Evolutionary conservation across 306 rosid genomes (phyloP).

Genomic region (Prunus padus): DNA sequence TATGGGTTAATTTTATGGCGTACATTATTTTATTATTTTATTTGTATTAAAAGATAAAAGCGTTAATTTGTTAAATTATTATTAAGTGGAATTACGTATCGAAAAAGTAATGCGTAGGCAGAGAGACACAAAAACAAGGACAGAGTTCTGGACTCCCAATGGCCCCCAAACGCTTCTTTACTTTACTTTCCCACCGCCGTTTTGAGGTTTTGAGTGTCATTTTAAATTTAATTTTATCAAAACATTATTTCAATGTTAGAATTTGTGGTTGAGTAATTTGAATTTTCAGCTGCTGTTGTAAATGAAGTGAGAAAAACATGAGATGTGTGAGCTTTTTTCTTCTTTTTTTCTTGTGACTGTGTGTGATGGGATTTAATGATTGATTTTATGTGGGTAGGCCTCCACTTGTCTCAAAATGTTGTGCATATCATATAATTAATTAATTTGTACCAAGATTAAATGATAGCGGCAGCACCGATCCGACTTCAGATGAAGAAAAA

Average conservation of each 20-base stretch:
- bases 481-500: neutral
- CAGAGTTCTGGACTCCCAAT: too few species aligned
- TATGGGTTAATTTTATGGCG: too few species aligned
- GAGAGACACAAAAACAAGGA: too few species aligned
- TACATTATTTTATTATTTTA: too few species aligned
- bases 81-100: too few species aligned
- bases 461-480: neutral
- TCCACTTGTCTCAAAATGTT: conserved; percentile 13
- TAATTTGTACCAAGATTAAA: neutral
- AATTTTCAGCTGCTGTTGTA: neutral
- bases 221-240: neutral
- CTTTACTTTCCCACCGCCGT: neutral
- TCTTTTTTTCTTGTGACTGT: neutral
- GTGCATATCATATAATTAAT: conserved; percentile 2
- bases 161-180: too few species aligned
- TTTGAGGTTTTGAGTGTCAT: neutral
- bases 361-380: conserved; percentile 4
- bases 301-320: neutral
- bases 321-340: neutral
- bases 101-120: too few species aligned
- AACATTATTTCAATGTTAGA: neutral
- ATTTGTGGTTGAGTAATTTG: neutral
- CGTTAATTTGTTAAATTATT: too few species aligned
- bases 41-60: too few species aligned
- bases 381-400: neutral